Base-by-base conservation (phyloP, 345 rosid genomes). In the Xanthoceras sorbifolium region DNA sequence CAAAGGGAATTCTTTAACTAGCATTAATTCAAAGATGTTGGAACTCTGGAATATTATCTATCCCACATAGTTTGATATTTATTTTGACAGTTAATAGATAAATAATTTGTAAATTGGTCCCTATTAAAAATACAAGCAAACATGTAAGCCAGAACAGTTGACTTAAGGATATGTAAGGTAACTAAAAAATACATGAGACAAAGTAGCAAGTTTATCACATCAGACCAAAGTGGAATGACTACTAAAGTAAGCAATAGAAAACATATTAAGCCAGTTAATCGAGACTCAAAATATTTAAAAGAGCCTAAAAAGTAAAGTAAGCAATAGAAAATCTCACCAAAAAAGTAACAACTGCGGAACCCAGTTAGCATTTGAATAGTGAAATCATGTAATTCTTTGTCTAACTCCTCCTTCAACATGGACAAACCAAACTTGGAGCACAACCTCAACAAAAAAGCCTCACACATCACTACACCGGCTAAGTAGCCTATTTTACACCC, bases 381-480 rank as follows among this genome's bases (percentile, higher is more conserved):
- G 60, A 73, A 85, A 61, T 74, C 84, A 66, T 25, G 83, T 75
- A 87, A 65, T 69, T 86, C 87, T 64, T 81, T 84, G 76, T 78
- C 85, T 57, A 90, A n/a, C 71, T 87, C 87, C n/a, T 64, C 62
- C 48, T 71, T 73, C 32, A 78, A 70, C 71, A 55, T 67, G 17
- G 74, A 82, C 6, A 63, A 72, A 29, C 81, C 83, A 67, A 89
- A 88, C 36, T 86, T 92, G 86, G 89, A 83, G 82, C 96, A 85
- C 46, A 85, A 72, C 74, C 76, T 84, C 79, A 94, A 76, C 83
- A 90, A 71, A 28, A 92, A 83, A 17, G 76, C 83, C 84, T 93
- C 91, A 59, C 81, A 77, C 90, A 89, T 91, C 1, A 93, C 97
- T 11, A 85, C 79, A 75, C 97, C 98, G 34, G 93, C 92, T 73